Evolutionary conservation across 1,284 basidiomycete genomes (phyloP), one percentile per base, ranked within the genome.

Genomic region (Acaromyces ingoldii): DNA sequence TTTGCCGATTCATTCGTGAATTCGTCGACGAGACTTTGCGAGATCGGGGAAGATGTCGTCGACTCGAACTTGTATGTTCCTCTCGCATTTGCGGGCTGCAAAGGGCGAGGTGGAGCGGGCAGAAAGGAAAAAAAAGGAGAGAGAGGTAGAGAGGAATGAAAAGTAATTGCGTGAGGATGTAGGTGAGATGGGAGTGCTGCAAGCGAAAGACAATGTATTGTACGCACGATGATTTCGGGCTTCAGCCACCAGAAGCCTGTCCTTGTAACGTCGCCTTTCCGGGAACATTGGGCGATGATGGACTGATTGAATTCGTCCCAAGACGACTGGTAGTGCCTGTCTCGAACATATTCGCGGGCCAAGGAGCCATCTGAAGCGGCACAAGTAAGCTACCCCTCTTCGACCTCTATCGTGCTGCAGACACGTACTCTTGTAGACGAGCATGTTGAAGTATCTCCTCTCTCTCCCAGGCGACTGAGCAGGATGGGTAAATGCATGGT

Each of bases 301-400:
- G 84, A 79, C 41, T 81, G 75, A 72, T 91, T 88, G 79, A 88
- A 92, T 26, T 74, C 76, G 41, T 79, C 77, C 90, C 90, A 92
- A 63, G 82, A 78, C 2, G 79, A 74, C 44, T 79, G 73, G 45
- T 83, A 84, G 71, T 86, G 84, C 45, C 78, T 76, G 73, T 92
- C 83, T 11, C 88, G 83, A 15, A 92, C 81, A 65, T 86, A 82
- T 69, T 92, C 87, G 34, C 91, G 82, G 25, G 73, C 64, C 13
- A 76, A 47, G 15, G 60, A 65, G 63, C 75, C 49, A 55, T 72
- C 53, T 77, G 76, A 38, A 73, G 74, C 34, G 0, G 11, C 33
- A 28, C 30, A 15, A 17, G 19, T 29, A 29, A 54, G 9, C 40
- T 7, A 11, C 82, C 80, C 75, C 86, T 82, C 49, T 81, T 83